Conservation (phyloP, 805 yeast genomes). For the Sugiyamaella boreocaroliniensis region DNA sequence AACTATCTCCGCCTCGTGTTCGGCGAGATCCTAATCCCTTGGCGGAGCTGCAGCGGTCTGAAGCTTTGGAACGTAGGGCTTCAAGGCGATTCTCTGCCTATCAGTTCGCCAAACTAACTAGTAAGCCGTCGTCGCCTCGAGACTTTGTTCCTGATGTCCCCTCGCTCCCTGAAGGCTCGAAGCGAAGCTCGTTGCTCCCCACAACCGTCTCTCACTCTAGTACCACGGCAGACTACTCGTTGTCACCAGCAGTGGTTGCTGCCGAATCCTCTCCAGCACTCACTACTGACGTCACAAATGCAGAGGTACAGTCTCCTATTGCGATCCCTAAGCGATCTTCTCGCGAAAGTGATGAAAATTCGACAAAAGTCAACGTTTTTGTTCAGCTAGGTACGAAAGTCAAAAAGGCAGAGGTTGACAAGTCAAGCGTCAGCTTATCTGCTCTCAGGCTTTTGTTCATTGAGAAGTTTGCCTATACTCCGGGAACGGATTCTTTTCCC, state of each 20-base stretch:
- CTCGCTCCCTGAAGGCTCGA: constrained; percentile 18
- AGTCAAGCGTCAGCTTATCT: constrained; percentile 33
- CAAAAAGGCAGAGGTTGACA: constrained; percentile 20
- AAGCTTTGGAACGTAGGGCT: constrained; percentile 82
- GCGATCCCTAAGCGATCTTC: background rate
- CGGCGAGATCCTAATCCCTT: constrained; percentile 47
- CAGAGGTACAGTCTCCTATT: background rate
- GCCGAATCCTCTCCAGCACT: background rate
- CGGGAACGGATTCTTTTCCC: constrained; percentile 59
- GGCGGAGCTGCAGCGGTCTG: constrained; percentile 71
- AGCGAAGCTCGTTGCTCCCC: constrained; percentile 17
- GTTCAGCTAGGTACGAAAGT: constrained; percentile 32
- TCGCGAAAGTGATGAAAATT: background rate
- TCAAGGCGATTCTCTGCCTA: constrained; percentile 91
- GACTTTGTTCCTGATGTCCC: constrained; percentile 22
- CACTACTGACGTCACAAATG: background rate
- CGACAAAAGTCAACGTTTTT: constrained; percentile 20
- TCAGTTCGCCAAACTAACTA: constrained; percentile 72
- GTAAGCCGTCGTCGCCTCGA: constrained; percentile 28
- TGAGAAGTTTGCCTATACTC: constrained; percentile 80
- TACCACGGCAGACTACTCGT: constrained; percentile 17
- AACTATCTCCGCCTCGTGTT: background rate
- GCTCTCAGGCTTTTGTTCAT: constrained; percentile 59
- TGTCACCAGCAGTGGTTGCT: constrained; percentile 17
- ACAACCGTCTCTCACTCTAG: constrained; percentile 19